phyloP scores from a whole-genome alignment of 2,329 filamentous ascomycete genomes.

The Sporothrix variecibatus region DNA sequence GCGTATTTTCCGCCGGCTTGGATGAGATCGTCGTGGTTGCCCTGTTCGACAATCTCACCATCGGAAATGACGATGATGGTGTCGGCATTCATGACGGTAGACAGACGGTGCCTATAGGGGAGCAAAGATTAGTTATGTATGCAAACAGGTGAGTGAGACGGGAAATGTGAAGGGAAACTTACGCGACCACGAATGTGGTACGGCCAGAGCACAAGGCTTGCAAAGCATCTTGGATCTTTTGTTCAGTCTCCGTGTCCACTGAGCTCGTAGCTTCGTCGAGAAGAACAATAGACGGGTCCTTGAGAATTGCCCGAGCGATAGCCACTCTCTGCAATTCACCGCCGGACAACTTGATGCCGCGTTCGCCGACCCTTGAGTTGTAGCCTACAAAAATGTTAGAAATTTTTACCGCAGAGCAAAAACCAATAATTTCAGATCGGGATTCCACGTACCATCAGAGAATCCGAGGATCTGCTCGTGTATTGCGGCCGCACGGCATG shows the following conservation, averaged over 20 bases:
- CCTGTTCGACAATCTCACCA: slow-evolving; percentile 64
- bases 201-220: slow-evolving; percentile 59
- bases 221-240: slow-evolving; percentile 65
- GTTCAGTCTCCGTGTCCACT: slow-evolving; percentile 70
- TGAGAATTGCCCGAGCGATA: slow-evolving; percentile 71
- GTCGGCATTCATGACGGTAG: slow-evolving; percentile 70
- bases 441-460: slow-evolving; percentile 45
- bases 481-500: slow-evolving; percentile 57
- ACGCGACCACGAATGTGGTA: slow-evolving; percentile 68
- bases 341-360: slow-evolving; percentile 62
- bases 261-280: slow-evolving; percentile 80
- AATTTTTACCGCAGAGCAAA: background rate
- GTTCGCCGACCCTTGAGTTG: slow-evolving; percentile 53
- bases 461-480: slow-evolving; percentile 60
- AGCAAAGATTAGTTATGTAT: background rate
- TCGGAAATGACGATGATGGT: slow-evolving; percentile 66
- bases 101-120: slow-evolving; percentile 60
- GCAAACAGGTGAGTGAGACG: background rate
- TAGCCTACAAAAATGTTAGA: slow-evolving; percentile 43
- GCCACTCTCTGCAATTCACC: slow-evolving; percentile 68
- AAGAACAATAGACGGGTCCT: slow-evolving; percentile 72
- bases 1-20: slow-evolving; percentile 62
- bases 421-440: too few species aligned
- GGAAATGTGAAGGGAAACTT: slow-evolving; percentile 36
- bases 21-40: slow-evolving; percentile 61